These are phyloP conservation scores for Saccharomyces hybrid DNA, from an alignment of 1,139 yeast species.

Conservation along the genomic window DNA sequence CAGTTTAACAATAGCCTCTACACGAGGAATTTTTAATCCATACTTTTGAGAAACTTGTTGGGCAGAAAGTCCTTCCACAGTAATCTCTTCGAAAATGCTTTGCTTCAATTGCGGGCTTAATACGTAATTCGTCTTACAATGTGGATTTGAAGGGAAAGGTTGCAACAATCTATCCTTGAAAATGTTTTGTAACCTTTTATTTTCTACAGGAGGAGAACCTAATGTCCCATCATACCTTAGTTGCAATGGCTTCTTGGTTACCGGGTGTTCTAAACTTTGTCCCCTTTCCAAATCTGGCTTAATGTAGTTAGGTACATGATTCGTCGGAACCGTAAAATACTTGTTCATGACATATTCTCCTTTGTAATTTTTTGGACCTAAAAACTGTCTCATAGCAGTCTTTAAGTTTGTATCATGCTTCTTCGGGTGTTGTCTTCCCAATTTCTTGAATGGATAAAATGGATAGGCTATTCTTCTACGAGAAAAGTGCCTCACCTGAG, in stretches of 20 bases:
- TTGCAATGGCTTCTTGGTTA: conserved; percentile 30
- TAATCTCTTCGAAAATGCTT: conserved; percentile 51
- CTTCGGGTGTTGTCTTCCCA: conserved; percentile 37
- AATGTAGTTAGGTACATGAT: conserved; percentile 69
- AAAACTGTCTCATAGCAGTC: conserved; percentile 39
- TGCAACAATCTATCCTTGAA: conserved; percentile 38
- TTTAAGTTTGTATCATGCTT: conserved; percentile 36
- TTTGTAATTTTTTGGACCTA: conserved; percentile 77
- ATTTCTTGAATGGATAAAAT: conserved; percentile 36
- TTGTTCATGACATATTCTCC: conserved; percentile 78
- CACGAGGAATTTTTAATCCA: conserved; percentile 74
- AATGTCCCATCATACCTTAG: conserved; percentile 20
- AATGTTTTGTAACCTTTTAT: conserved; percentile 22
- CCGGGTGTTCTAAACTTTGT: conserved; percentile 35
- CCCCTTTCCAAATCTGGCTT: conserved; percentile 49
- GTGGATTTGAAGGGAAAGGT: conserved; percentile 75
- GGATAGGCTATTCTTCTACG: conserved; percentile 44
- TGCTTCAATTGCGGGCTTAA: conserved; percentile 52
- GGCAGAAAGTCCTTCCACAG: conserved; percentile 44
- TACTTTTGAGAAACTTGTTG: conserved; percentile 75
- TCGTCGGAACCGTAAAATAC: conserved; percentile 62
- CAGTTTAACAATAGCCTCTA: conserved; percentile 75
- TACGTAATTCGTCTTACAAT: conserved; percentile 58
- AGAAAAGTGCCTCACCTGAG: conserved; percentile 33
- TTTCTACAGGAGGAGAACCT: conserved; percentile 7